These are phyloP conservation scores for apple (Malus domestica) DNA, from an alignment of 306 rosid genomes.

Conservation along the genomic window ASM211411v1 NC_041800.1:2560001-2560500, in stretches of 20 bases:
- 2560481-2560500: constrained; percentile 14
- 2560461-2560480: constrained; percentile 19
- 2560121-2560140: background rate
- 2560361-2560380: too few species aligned
- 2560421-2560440: background rate
- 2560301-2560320: too few species aligned
- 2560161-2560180: too few species aligned
- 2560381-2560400: too few species aligned
- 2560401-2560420: too few species aligned
- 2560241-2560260: too few species aligned
- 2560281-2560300: background rate
- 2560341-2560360: too few species aligned
- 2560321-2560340: too few species aligned
- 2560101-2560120: background rate
- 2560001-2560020: background rate
- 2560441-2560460: constrained; percentile 18
- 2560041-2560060: background rate
- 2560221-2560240: too few species aligned
- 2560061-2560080: background rate
- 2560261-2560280: background rate
- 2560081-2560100: background rate
- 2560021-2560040: background rate
- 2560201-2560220: too few species aligned
- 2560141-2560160: too few species aligned
- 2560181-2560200: too few species aligned